Base-by-base conservation (phyloP, 805 yeast genomes). In the Pichia ethanolica region DNA sequence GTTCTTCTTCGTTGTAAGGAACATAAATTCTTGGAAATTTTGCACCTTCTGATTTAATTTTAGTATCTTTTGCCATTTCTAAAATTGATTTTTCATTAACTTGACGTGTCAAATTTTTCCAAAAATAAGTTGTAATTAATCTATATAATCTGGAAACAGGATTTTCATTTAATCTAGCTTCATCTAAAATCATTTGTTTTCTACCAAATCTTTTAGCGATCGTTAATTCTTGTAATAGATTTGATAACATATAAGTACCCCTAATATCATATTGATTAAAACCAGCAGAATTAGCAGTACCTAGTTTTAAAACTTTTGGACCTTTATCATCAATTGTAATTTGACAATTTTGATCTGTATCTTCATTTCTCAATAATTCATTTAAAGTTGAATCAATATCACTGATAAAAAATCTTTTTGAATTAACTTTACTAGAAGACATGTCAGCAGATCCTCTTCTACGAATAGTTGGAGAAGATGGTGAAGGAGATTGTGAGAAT, bases 171-270 rank as follows among this genome's bases (percentile, higher is more conserved):
- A 90, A 73, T 53, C 96, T 68, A 8, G 82, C 84, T 63, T 89
- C 96, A 64, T 89, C 96, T 52, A 89, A 67, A 45, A 86, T 72
- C 73, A 89, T 81, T 60, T 81, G 85, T 53, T 79, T 81, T 54
- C 91, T 74, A 8, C 96, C 96, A 63, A 82, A 78, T 49, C 85
- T 71, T 61, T 86, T 80, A 12, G 97, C 97, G 53, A 89, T 81
- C 0, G 96, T 88, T 55, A 89, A 72, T 66, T 89, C 97, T 68
- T 89, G 97, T 49, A 89, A 72, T 38, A 90, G 67, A 65, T 90
- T 90, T 0, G 93, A 83, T 44, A 89, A 69, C 90, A 86, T 86
- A 61, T 89, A 89, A 0, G 96, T 89, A 4, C 97, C 97, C 51
- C 95, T 71, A 49, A 89, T 75, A 52, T 83, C 86, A 48, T 77